These are phyloP conservation scores for Macrocybe gigantea DNA, from an alignment of 768 basidiomycete genomes.

Conservation along the genomic window DNA sequence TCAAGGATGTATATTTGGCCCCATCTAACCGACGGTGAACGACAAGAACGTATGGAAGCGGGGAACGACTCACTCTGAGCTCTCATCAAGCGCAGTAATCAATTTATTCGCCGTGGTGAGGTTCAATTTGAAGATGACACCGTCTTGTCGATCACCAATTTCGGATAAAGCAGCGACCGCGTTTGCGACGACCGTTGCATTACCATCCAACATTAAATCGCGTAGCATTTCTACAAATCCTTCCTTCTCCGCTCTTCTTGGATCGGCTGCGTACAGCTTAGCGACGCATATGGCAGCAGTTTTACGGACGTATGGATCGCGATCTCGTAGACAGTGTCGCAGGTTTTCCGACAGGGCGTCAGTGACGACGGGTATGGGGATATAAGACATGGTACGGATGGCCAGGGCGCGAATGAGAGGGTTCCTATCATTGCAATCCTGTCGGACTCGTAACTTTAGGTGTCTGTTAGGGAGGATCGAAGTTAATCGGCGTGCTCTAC, in stretches of 20 bases:
- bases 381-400: constrained; percentile 99
- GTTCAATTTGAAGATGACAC: constrained; percentile 89
- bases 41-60: neutral
- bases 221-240: constrained; percentile 89
- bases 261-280: constrained; percentile 88
- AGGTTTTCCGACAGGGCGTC: constrained; percentile 86
- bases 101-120: constrained; percentile 84
- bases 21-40: constrained; percentile 58
- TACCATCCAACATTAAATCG: constrained; percentile 87
- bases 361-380: constrained; percentile 85
- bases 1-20: constrained; percentile 98
- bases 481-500: constrained; percentile 29
- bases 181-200: constrained; percentile 96
- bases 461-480: constrained; percentile 2
- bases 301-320: constrained; percentile 97
- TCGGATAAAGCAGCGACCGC: constrained; percentile 96
- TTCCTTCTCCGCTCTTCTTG: constrained; percentile 78
- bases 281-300: constrained; percentile 98
- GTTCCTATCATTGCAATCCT: constrained; percentile 97
- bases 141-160: constrained; percentile 92
- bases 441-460: constrained; percentile 8
- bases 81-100: constrained; percentile 86
- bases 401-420: constrained; percentile 95
- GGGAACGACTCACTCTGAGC: constrained; percentile 78
- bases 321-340: constrained; percentile 87